Conservation (phyloP, 345 rosid species). For the Pseudoturritis turrita region DNA sequence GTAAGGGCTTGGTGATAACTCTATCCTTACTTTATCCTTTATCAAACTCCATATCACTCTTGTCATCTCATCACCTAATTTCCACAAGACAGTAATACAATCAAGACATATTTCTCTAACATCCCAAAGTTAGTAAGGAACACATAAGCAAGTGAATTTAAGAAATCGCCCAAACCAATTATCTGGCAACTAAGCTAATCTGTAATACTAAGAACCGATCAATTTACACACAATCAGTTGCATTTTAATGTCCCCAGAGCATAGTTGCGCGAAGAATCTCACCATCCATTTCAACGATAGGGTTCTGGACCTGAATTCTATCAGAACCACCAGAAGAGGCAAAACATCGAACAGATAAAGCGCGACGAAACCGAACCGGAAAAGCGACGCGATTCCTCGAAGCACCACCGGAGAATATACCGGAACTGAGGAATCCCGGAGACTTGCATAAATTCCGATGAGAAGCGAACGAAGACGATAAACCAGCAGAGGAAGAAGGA, state of each 20-base stretch:
- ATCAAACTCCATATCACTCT: slow-evolving; percentile 87
- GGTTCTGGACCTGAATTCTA: slow-evolving; percentile 49
- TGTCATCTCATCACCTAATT: slow-evolving; percentile 88
- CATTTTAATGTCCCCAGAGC: not conserved
- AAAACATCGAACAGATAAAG: slow-evolving; percentile 44
- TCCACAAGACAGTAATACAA: not conserved
- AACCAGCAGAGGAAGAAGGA: slow-evolving; percentile 23
- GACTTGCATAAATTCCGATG: slow-evolving; percentile 25
- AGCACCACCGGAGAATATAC: slow-evolving; percentile 15
- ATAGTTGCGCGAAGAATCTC: slow-evolving; percentile 20
- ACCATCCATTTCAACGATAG: slow-evolving; percentile 70
- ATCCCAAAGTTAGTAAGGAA: not conserved
- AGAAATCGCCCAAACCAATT: not conserved
- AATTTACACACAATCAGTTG: not conserved
- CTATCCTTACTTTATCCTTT: slow-evolving; percentile 65
- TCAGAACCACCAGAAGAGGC: slow-evolving; percentile 41
- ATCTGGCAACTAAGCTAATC: not conserved
- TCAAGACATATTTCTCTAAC: not conserved
- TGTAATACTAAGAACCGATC: not conserved
- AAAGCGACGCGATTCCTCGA: slow-evolving; percentile 31
- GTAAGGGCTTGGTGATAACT: not conserved
- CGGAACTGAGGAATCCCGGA: slow-evolving; percentile 18
- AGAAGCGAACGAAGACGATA: slow-evolving; percentile 22
- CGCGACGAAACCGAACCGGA: slow-evolving; percentile 22
- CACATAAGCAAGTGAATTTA: not conserved